phyloP scores from a whole-genome alignment of 768 basidiomycete species.

The Termitomyces sp. region DNA sequence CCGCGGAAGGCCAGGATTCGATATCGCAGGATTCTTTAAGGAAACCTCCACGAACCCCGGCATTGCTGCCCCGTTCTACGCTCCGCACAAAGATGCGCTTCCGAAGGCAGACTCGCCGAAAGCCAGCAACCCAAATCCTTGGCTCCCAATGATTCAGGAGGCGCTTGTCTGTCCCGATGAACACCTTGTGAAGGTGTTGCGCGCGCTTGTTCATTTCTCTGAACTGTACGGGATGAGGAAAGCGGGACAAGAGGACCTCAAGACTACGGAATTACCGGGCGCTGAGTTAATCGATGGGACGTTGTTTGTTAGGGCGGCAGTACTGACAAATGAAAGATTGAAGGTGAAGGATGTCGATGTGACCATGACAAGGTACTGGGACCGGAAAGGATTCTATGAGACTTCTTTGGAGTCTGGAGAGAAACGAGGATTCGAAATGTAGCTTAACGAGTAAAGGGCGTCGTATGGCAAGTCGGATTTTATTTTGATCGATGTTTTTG shows the following conservation, averaged over 20 bases:
- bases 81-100: constrained; percentile 17
- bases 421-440: neutral
- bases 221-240: constrained; percentile 26
- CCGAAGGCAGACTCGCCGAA: constrained; percentile 25
- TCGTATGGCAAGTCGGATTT: too few species aligned
- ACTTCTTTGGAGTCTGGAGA: neutral
- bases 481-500: too few species aligned
- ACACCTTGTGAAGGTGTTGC: constrained; percentile 31
- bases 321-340: constrained; percentile 35
- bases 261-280: constrained; percentile 32
- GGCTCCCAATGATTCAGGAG: constrained; percentile 52
- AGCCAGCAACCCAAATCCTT: constrained; percentile 43
- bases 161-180: constrained; percentile 56
- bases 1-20: constrained; percentile 46
- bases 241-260: constrained; percentile 14
- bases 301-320: constrained; percentile 52
- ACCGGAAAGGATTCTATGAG: constrained; percentile 17
- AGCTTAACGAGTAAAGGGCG: neutral
- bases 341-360: constrained; percentile 20
- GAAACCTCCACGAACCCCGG: constrained; percentile 16
- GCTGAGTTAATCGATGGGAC: constrained; percentile 47
- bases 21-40: constrained; percentile 44
- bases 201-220: constrained; percentile 30
- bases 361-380: constrained; percentile 15
- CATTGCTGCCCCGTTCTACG: constrained; percentile 14